Evolutionary conservation across 1,139 yeast species (phyloP).

Genomic region (Pichia sp.): DNA sequence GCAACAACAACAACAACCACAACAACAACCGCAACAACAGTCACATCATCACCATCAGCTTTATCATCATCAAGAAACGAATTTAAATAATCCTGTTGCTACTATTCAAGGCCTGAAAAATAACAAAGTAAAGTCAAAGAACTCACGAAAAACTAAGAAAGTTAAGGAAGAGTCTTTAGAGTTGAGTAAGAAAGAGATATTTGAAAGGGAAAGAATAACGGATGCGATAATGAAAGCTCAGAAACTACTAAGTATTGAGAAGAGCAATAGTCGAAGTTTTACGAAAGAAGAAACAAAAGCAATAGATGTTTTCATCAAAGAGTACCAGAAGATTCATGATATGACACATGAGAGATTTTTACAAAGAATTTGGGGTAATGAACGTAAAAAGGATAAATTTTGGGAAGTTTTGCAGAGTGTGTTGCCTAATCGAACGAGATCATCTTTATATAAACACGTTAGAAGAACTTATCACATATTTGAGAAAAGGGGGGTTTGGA

Average conservation of each 20-base stretch:
- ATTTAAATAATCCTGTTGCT: background rate
- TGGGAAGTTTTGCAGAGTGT: constrained; percentile 80
- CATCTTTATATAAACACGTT: constrained; percentile 87
- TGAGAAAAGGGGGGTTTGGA: constrained; percentile 85
- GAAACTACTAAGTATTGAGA: constrained; percentile 18
- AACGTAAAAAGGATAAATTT: constrained; percentile 75
- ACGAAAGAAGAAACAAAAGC: constrained; percentile 59
- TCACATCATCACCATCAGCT: no score
- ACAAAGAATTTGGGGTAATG: constrained; percentile 80
- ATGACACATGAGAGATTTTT: constrained; percentile 65
- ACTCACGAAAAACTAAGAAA: background rate
- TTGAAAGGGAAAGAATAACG: constrained; percentile 21
- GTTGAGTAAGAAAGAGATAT: background rate
- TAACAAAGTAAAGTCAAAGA: constrained; percentile 2
- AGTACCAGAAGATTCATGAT: constrained; percentile 56
- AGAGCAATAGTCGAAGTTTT: constrained; percentile 39
- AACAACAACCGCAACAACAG: no score
- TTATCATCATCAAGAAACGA: no score
- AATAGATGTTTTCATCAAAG: constrained; percentile 62
- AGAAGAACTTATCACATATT: constrained; percentile 83
- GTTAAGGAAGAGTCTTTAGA: background rate
- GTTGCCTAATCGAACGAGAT: constrained; percentile 75
- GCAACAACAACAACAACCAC: no score
- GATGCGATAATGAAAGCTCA: constrained; percentile 31
- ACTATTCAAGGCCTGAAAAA: constrained; percentile 4